A percentile compares a stretch with the other conserved stretches of the same genome.
Conservation (phyloP, 768 basidiomycete species). For the Bullera alba region DNA sequence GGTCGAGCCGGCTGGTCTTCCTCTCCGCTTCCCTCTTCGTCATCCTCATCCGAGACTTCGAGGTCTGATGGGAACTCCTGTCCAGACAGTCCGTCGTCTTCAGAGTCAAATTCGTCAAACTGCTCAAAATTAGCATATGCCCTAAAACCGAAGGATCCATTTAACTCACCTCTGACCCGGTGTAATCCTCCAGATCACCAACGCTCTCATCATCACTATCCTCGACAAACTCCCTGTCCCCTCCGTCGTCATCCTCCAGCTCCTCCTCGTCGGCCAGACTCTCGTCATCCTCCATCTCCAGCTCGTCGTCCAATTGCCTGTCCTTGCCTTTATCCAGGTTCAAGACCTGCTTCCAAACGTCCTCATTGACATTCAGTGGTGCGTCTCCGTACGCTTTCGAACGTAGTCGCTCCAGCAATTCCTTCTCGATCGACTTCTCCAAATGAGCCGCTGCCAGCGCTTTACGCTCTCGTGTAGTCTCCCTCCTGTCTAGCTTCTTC, state of each 20-base stretch:
- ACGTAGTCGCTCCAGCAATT: slow-evolving; percentile 89
- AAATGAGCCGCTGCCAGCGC: slow-evolving; percentile 91
- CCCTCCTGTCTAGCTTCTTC: slow-evolving; percentile 92
- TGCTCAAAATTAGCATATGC: slow-evolving; percentile 1
- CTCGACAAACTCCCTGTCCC: slow-evolving; percentile 55
- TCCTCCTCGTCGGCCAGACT: slow-evolving; percentile 50
- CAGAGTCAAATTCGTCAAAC: slow-evolving; percentile 42
- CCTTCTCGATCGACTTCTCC: slow-evolving; percentile 90
- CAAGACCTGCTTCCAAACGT: slow-evolving; percentile 85
- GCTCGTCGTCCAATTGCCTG: slow-evolving; percentile 46
- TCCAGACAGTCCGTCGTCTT: slow-evolving; percentile 25
- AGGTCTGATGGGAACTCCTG: slow-evolving; percentile 40
- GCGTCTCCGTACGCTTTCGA: slow-evolving; percentile 96
- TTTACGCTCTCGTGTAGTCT: slow-evolving; percentile 86
- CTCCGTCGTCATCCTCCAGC: slow-evolving; percentile 51
- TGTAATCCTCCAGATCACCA: slow-evolving; percentile 56
- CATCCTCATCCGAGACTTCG: slow-evolving; percentile 48
- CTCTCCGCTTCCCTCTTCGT: slow-evolving; percentile 43
- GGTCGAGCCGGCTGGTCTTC: slow-evolving; percentile 52
- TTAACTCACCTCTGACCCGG: slow-evolving; percentile 41
- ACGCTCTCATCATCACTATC: slow-evolving; percentile 69
- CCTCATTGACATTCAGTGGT: slow-evolving; percentile 96
- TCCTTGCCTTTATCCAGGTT: slow-evolving; percentile 59
- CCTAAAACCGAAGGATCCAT: no score
- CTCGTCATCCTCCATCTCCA: slow-evolving; percentile 51